Base-by-base conservation (phyloP, 257 asterid genomes). In the Solanum habrochaites region DNA sequence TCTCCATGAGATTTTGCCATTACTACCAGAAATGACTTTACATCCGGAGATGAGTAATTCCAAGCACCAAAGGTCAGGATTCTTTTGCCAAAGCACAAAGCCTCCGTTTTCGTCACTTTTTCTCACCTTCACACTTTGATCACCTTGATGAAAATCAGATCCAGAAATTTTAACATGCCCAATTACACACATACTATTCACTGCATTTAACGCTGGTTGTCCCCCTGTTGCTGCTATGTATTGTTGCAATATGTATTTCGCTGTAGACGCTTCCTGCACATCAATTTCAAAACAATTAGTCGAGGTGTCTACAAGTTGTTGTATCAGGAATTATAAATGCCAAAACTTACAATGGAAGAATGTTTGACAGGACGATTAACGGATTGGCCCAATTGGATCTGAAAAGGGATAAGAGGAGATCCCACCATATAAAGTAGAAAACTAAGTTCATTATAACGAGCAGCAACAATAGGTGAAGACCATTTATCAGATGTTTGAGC, bases 161-260 rank as follows among this genome's bases (percentile, higher is more conserved):
- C 96, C 90, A 70, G 95, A 90, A 45, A 96, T 94, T 83, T 93
- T 94, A 13, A 95, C 92, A 64, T 95, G 96, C 15, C 99, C 99
- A 3, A 95, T 80, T 35, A 93, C 97, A 42, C 98, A 96, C 96
- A 95, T 96, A 92, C 98, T 93, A 60, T 89, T 89, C 49, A 94
- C 93, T 5, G 90, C 89, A 83, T 90, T 93, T 86, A 96, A 86
- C 3, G 98, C 97, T 40, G 97, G 92, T 88, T 91, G 98, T 95
- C 99, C 91, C 74, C 99, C 98, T 14, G 94, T 93, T 6, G 99
- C 99, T 16, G 99, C 99, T 75, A 96, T 90, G 87, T 96, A 96
- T 43, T 96, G 99, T 71, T 92, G 95, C 23, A 96, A 94, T 4
- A 96, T 96, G 88, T 96, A 96, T 71, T 96, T 96, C 1, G 99